phyloP scores from a whole-genome alignment of 495 filamentous ascomycete species.

The Xylaria castorea region DNA sequence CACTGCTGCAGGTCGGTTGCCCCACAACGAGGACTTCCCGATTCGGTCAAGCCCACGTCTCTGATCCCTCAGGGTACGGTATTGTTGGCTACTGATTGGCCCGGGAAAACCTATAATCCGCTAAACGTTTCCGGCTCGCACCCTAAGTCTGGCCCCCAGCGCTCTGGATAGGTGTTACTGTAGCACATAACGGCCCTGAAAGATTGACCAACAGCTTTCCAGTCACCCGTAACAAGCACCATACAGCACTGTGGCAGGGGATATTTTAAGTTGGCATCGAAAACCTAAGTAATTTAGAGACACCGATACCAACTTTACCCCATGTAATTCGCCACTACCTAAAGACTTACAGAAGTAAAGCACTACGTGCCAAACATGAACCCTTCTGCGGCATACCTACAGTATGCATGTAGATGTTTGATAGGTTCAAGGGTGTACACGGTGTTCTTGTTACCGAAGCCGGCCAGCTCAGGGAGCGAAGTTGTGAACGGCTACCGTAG shows the following conservation, averaged over 20 bases:
- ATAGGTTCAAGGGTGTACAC: neutral
- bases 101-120: conserved; percentile 43
- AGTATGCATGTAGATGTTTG: neutral
- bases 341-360: neutral
- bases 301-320: neutral
- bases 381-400: neutral
- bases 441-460: neutral
- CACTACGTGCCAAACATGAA: neutral
- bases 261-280: neutral
- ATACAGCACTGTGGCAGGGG: neutral
- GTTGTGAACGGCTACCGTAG: neutral
- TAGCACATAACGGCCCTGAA: conserved; percentile 2
- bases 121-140: conserved; percentile 36
- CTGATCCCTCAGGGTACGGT: conserved; percentile 27
- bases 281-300: neutral
- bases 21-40: conserved; percentile 38
- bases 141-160: conserved; percentile 18
- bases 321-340: neutral
- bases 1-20: neutral
- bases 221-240: neutral
- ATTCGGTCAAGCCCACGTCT: conserved; percentile 39
- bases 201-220: conserved; percentile 4
- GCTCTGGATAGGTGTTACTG: conserved; percentile 3
- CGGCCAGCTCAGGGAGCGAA: neutral
- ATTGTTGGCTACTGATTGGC: conserved; percentile 33